Conservation (phyloP, 768 basidiomycete species). For the Candolleomyces aberdarensis region DNA sequence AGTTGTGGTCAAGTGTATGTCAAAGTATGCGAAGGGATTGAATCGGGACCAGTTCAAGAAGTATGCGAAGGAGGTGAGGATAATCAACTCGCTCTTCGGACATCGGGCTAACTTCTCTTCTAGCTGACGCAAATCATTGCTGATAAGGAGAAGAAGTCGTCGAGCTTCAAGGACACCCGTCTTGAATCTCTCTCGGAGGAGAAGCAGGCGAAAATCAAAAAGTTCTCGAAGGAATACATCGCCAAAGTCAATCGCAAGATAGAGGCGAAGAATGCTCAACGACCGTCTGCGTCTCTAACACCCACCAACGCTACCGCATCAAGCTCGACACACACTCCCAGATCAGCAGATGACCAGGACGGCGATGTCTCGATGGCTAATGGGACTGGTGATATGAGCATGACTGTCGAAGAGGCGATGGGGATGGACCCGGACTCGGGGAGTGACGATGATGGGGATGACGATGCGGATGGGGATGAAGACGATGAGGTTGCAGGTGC, state of each 20-base stretch:
- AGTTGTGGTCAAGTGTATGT: constrained; percentile 91
- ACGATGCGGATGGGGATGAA: constrained; percentile 24
- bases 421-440: constrained; percentile 22
- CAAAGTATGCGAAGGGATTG: constrained; percentile 76
- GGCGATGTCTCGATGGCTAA: constrained; percentile 9
- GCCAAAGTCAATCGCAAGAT: constrained; percentile 71
- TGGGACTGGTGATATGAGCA: constrained; percentile 21
- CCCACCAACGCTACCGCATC: constrained; percentile 15
- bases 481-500: constrained; percentile 26
- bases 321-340: constrained; percentile 37
- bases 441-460: constrained; percentile 13
- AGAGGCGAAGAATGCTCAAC: constrained; percentile 43
- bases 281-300: constrained; percentile 23
- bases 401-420: constrained; percentile 23
- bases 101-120: background rate
- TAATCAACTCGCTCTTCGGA: background rate
- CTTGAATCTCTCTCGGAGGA: constrained; percentile 82
- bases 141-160: constrained; percentile 95
- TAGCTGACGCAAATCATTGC: constrained; percentile 84
- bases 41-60: constrained; percentile 87
- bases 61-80: constrained; percentile 86
- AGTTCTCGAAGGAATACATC: constrained; percentile 90
- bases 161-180: constrained; percentile 68
- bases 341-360: constrained; percentile 35
- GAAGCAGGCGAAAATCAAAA: constrained; percentile 85